phyloP scores from a whole-genome alignment of 331 rosid species.

The Ulmus americana region DNA sequence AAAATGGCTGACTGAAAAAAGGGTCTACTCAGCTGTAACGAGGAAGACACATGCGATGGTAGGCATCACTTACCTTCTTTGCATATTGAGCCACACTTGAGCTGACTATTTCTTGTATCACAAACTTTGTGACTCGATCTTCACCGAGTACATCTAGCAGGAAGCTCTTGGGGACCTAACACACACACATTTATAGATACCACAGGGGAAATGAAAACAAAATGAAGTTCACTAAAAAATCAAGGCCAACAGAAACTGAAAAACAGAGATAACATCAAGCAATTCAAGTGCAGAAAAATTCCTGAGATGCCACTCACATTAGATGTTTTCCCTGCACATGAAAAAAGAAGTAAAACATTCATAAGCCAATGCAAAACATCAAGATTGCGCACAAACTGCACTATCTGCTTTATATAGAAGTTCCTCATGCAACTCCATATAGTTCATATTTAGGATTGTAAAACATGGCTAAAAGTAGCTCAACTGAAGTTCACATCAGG shows the following conservation, averaged over 20 bases:
- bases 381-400: background rate
- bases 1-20: no score
- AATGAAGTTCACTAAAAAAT: background rate
- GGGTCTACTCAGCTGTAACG: background rate
- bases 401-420: background rate
- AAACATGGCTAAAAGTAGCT: no score
- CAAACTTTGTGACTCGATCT: slow-evolving; percentile 66
- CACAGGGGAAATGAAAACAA: background rate
- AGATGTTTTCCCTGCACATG: slow-evolving; percentile 68
- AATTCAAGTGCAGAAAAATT: slow-evolving; percentile 4
- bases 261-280: background rate
- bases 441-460: no score
- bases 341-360: slow-evolving; percentile 8
- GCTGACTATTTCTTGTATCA: slow-evolving; percentile 71
- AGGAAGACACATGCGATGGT: background rate
- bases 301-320: slow-evolving; percentile 43
- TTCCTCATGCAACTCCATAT: no score
- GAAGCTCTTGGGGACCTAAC: slow-evolving; percentile 66
- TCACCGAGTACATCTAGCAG: slow-evolving; percentile 65
- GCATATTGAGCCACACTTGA: slow-evolving; percentile 67
- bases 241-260: background rate
- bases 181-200: background rate
- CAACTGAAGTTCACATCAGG: background rate
- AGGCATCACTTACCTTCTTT: slow-evolving; percentile 42
- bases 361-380: background rate